Base-by-base conservation (phyloP, 2,329 filamentous ascomycete genomes). In the Claviceps capensis region DNA sequence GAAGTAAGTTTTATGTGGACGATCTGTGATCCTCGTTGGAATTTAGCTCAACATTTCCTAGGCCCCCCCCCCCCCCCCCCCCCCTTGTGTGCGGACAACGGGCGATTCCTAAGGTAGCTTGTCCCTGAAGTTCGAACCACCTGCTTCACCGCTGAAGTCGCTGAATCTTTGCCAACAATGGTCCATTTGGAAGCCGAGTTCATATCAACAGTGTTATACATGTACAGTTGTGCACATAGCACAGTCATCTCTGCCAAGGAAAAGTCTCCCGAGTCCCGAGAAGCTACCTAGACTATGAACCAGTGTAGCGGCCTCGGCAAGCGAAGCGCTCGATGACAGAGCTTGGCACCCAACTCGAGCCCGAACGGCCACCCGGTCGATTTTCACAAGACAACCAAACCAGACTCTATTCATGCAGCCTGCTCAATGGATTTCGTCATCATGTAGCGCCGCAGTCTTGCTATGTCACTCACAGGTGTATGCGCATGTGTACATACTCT, bases 381-480 rank as follows among this genome's bases (percentile, higher is more conserved):
- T 58, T 63, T 58, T 57, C 59, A 68, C 64, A 67, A 64, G 65
- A 61, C 55, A 50, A 58, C 53, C 53, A 53, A 50, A 58, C 53
- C 53, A 53, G 53, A 34, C 30, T 34, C 9, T 34, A 11, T 11
- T 34, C 30, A 34, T 34, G 30, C 30, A 34, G 30, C 30, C 30
- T 34, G 30, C 30, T 34, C 30, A 9, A 34, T 1, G 0, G 51
- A 58, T 60, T 56, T 59, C 67, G 67, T 63, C 66, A 60, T 46
- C 43, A 66, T 65, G 70, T 67, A 62, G 71, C 68, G 69, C 70
- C 69, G 71, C 70, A 72, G 67, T 64, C 48, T 46, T 46, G 43
- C 38, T 22, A 37, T 43, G 41, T 23, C 9, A 44, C 37, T 57
- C 57, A 55, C 52, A 60, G 49, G 8, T 11, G 30, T 11, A 34